Conservation (phyloP, 169 alveolate species). For the Miamiensis avidus region DNA sequence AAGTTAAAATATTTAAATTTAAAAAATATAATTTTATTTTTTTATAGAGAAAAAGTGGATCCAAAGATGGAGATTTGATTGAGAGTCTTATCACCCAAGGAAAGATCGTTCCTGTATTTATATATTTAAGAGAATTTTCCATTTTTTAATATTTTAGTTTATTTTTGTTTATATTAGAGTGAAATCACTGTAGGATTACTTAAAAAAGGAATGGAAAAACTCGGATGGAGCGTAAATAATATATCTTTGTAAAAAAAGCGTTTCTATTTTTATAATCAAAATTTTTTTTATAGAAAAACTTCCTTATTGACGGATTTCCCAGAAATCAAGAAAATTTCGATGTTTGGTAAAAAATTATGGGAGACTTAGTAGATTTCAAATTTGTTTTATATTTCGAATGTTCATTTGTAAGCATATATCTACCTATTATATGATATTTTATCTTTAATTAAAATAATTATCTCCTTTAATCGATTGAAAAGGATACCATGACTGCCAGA, state of each 20-base stretch:
- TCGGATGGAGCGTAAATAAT: slow-evolving; percentile 80
- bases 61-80: slow-evolving; percentile 83
- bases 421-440: slow-evolving; percentile 62
- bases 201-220: slow-evolving; percentile 86
- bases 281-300: slow-evolving; percentile 51
- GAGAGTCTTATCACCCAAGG: slow-evolving; percentile 88
- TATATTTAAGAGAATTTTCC: background rate
- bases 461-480: no score
- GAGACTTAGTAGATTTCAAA: slow-evolving; percentile 68
- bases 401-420: slow-evolving; percentile 70
- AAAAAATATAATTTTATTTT: background rate
- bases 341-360: slow-evolving; percentile 49
- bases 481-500: slow-evolving; percentile 77
- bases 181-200: slow-evolving; percentile 91
- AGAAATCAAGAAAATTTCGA: slow-evolving; percentile 86
- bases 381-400: slow-evolving; percentile 30
- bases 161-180: slow-evolving; percentile 15
- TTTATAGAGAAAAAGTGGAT: slow-evolving; percentile 52
- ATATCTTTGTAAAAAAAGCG: background rate
- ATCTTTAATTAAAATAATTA: slow-evolving; percentile 66
- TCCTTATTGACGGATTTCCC: slow-evolving; percentile 97
- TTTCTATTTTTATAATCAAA: background rate
- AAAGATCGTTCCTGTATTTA: slow-evolving; percentile 91
- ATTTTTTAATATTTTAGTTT: no score
- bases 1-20: no score